Conservation (phyloP, 176 grass and related monocot genomes). For the Echinochloa phyllopogon region DNA sequence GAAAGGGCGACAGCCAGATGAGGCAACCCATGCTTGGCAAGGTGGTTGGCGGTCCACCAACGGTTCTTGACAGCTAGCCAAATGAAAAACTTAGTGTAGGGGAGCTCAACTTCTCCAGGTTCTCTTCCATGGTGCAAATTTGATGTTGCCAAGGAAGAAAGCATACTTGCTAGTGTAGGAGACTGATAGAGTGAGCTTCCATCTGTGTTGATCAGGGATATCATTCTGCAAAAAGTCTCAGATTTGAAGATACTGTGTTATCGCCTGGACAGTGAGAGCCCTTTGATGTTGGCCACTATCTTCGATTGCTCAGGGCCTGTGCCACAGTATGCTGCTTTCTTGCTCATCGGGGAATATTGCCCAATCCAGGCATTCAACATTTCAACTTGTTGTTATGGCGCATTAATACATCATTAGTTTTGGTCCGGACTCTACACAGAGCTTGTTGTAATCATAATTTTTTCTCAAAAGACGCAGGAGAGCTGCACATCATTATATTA, state of each 20-base stretch:
- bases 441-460: conserved; percentile 1
- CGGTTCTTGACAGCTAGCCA: neutral
- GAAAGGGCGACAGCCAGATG: neutral
- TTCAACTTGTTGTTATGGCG: neutral
- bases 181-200: no score
- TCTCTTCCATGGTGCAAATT: neutral
- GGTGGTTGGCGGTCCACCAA: no score
- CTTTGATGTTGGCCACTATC: no score
- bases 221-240: neutral
- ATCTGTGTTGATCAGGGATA: neutral
- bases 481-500: no score
- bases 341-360: neutral
- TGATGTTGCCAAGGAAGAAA: neutral
- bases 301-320: no score
- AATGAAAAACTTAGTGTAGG: neutral
- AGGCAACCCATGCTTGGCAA: neutral
- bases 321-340: no score
- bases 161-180: neutral
- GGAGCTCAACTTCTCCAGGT: neutral
- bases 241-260: neutral
- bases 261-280: no score
- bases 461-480: no score
- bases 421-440: neutral
- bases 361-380: neutral
- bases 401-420: neutral